Conservation (phyloP, 768 basidiomycete genomes). For the Suillus cothurnatus region DNA sequence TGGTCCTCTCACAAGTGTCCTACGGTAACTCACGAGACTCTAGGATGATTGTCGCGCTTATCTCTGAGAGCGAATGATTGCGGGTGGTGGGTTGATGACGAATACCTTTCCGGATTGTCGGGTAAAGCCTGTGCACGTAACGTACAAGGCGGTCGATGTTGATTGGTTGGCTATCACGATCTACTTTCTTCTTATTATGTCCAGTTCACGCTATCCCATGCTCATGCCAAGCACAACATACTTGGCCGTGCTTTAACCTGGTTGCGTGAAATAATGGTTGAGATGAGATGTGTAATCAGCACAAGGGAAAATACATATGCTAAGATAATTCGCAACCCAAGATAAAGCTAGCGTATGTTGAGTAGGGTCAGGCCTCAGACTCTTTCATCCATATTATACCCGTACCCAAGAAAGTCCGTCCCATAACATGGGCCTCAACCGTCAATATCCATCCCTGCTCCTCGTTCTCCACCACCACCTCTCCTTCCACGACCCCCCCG, state of each 20-base stretch:
- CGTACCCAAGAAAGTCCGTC: neutral
- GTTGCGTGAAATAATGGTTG: neutral
- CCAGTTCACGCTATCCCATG: neutral
- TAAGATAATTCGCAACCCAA: slow-evolving; percentile 1
- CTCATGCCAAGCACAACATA: neutral
- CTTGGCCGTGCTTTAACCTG: neutral
- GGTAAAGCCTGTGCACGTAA: neutral
- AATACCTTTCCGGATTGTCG: neutral
- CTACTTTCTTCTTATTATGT: slow-evolving; percentile 4
- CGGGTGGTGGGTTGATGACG: neutral
- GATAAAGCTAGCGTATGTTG: neutral
- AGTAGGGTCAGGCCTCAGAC: neutral
- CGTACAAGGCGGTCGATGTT: neutral
- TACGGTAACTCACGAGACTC: neutral
- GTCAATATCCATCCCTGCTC: slow-evolving; percentile 31
- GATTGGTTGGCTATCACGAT: slow-evolving; percentile 6
- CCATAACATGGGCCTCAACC: slow-evolving; percentile 18
- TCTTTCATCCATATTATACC: neutral
- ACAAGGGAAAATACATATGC: slow-evolving; percentile 7
- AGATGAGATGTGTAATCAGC: neutral
- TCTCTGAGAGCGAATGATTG: slow-evolving; percentile 68
- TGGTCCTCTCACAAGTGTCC: slow-evolving; percentile 12
- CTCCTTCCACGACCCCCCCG: slow-evolving; percentile 23
- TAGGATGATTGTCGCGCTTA: slow-evolving; percentile 87
- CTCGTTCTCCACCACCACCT: slow-evolving; percentile 12